These are phyloP conservation scores for Podospora comata DNA, from an alignment of 495 filamentous ascomycete species.

Conservation along the genomic window DNA sequence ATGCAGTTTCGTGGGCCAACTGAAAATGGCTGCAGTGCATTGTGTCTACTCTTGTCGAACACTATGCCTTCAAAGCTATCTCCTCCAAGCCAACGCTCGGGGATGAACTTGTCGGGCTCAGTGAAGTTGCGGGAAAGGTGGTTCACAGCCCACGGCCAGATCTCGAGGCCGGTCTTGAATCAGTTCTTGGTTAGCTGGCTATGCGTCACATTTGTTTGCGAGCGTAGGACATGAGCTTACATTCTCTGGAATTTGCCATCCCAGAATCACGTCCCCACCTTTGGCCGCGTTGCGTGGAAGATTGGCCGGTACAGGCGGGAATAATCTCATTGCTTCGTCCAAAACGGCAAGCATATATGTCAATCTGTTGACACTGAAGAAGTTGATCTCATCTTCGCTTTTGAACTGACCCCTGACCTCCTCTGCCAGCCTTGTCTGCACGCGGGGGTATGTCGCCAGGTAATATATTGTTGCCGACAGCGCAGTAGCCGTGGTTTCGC, in stretches of 20 bases:
- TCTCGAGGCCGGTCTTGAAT: slow-evolving; percentile 48
- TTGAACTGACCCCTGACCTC: slow-evolving; percentile 52
- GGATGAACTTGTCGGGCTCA: slow-evolving; percentile 45
- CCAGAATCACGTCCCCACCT: slow-evolving; percentile 47
- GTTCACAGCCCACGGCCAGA: slow-evolving; percentile 49
- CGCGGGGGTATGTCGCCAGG: slow-evolving; percentile 43
- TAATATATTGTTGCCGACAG: slow-evolving; percentile 48
- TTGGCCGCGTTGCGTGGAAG: slow-evolving; percentile 41
- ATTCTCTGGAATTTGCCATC: slow-evolving; percentile 38
- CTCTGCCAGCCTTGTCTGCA: slow-evolving; percentile 36
- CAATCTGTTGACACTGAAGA: slow-evolving; percentile 41
- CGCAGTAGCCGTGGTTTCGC: slow-evolving; percentile 56
- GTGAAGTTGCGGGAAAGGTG: slow-evolving; percentile 45
- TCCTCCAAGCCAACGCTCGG: slow-evolving; percentile 49
- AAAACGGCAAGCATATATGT: slow-evolving; percentile 56
- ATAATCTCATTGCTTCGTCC: slow-evolving; percentile 55
- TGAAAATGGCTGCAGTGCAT: slow-evolving; percentile 45
- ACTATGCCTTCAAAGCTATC: slow-evolving; percentile 29
- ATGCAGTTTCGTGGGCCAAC: slow-evolving; percentile 49
- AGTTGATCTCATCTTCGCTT: slow-evolving; percentile 46
- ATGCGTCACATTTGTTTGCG: too few relatives aligned
- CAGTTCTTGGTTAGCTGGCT: slow-evolving; percentile 10
- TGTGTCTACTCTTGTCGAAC: slow-evolving; percentile 44
- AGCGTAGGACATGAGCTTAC: slow-evolving; percentile 27
- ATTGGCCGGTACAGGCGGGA: slow-evolving; percentile 48